These are phyloP conservation scores for Colletotrichum spinosum DNA, from an alignment of 2,329 filamentous ascomycete species.

Conservation along the genomic window DNA sequence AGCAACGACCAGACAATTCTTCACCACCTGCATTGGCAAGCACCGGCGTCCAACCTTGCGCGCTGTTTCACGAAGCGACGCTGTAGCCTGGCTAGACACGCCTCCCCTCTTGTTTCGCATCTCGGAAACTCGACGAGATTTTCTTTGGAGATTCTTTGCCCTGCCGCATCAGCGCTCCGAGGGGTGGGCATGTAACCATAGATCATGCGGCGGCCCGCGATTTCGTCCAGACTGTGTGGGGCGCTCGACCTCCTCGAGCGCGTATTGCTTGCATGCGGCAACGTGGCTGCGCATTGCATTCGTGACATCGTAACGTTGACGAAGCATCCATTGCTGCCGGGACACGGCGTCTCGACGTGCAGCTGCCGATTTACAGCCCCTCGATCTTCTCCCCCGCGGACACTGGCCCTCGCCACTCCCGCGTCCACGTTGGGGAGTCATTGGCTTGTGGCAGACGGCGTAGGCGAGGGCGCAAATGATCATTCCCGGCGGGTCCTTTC, in stretches of 20 bases:
- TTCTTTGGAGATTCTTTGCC: neutral
- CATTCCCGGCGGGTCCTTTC: neutral
- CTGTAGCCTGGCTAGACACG: slow-evolving; percentile 4
- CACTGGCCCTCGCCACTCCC: too few relatives aligned
- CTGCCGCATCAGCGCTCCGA: slow-evolving; percentile 5
- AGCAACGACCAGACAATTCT: neutral
- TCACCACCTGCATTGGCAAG: neutral
- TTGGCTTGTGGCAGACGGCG: neutral
- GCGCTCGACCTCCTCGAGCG: slow-evolving; percentile 1
- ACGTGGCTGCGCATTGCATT: slow-evolving; percentile 21
- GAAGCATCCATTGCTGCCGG: neutral
- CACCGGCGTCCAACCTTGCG: neutral
- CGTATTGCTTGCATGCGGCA: neutral
- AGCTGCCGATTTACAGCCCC: slow-evolving; percentile 10
- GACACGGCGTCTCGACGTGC: slow-evolving; percentile 1
- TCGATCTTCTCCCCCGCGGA: too few relatives aligned
- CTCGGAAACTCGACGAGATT: neutral
- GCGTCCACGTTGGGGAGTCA: too few relatives aligned
- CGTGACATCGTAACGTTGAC: neutral
- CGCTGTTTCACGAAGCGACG: slow-evolving; percentile 16
- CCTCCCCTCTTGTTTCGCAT: slow-evolving; percentile 5
- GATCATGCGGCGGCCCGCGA: slow-evolving; percentile 29
- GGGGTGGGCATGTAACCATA: slow-evolving; percentile 18
- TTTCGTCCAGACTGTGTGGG: neutral
- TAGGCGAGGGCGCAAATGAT: neutral